Percentiles rank a stretch among this genome's conserved stretches.
Evolutionary conservation across 2,329 filamentous ascomycete genomes (phyloP).

Genomic region (Pseudopyricularia javanii): DNA sequence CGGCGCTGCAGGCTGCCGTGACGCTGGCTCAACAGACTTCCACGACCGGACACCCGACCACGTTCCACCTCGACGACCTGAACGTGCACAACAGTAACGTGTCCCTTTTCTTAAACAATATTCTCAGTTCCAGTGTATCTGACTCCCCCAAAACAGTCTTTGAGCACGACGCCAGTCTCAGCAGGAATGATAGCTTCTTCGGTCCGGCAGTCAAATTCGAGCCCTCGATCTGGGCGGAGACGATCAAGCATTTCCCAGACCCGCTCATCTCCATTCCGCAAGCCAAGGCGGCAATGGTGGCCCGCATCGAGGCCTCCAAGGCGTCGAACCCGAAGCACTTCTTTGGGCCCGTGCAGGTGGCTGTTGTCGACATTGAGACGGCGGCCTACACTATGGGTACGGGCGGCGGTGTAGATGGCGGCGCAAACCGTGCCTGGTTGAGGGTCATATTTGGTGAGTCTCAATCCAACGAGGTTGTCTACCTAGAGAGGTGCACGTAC

Average conservation of each 20-base stretch:
- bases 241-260: constrained; percentile 13
- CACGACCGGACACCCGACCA: constrained; percentile 28
- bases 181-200: neutral
- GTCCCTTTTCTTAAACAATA: too few relatives aligned
- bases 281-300: neutral
- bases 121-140: too few relatives aligned
- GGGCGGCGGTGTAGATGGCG: neutral
- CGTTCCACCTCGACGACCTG: constrained; percentile 1
- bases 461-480: too few relatives aligned
- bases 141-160: neutral
- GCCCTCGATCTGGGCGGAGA: neutral
- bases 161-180: constrained; percentile 3
- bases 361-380: neutral
- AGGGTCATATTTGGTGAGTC: neutral
- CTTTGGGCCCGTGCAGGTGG: neutral
- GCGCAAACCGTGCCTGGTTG: neutral
- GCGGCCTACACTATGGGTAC: neutral
- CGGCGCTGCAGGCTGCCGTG: constrained; percentile 26
- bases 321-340: neutral
- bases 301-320: neutral
- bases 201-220: neutral
- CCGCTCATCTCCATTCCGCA: constrained; percentile 11
- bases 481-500: neutral
- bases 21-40: constrained; percentile 26
- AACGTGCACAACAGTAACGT: neutral